phyloP scores from a whole-genome alignment of 805 yeast species.

The Schizosaccharomyces japonicus region DNA sequence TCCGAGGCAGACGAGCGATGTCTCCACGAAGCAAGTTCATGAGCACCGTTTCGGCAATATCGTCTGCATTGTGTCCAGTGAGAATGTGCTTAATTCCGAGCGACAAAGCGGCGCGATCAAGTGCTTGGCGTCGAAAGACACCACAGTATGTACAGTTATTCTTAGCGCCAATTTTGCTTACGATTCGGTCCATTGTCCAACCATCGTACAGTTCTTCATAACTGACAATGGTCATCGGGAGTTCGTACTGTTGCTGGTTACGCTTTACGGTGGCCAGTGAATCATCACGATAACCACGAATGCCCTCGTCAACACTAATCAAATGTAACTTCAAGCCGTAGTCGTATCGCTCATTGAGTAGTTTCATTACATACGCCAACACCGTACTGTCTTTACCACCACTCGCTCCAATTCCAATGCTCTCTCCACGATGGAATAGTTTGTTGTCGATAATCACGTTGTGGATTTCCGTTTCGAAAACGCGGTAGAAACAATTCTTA shows the following conservation, averaged over 20 bases:
- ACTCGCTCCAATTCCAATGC: constrained; percentile 90
- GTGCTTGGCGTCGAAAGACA: constrained; percentile 82
- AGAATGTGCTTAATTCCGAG: constrained; percentile 72
- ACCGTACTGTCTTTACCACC: constrained; percentile 98
- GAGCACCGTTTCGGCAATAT: constrained; percentile 91
- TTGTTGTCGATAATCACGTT: constrained; percentile 51
- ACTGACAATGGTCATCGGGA: constrained; percentile 59
- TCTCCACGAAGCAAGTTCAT: constrained; percentile 95
- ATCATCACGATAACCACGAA: constrained; percentile 89
- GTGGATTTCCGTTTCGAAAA: constrained; percentile 89
- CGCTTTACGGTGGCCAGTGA: constrained; percentile 90
- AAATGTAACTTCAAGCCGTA: constrained; percentile 72
- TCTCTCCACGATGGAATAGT: constrained; percentile 59
- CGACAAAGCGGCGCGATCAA: constrained; percentile 84
- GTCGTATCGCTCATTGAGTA: constrained; percentile 64
- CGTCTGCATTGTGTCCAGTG: constrained; percentile 98
- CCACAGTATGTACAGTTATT: constrained; percentile 97
- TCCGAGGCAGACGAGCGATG: constrained; percentile 69
- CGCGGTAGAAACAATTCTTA: constrained; percentile 67
- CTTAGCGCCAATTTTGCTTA: constrained; percentile 75
- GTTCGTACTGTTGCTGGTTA: constrained; percentile 61
- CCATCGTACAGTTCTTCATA: constrained; percentile 61
- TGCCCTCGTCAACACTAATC: constrained; percentile 86
- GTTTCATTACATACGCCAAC: constrained; percentile 63
- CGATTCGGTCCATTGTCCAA: constrained; percentile 98